Base-by-base conservation (phyloP, 1,139 yeast genomes). In the Yamadazyma blattariae region DNA sequence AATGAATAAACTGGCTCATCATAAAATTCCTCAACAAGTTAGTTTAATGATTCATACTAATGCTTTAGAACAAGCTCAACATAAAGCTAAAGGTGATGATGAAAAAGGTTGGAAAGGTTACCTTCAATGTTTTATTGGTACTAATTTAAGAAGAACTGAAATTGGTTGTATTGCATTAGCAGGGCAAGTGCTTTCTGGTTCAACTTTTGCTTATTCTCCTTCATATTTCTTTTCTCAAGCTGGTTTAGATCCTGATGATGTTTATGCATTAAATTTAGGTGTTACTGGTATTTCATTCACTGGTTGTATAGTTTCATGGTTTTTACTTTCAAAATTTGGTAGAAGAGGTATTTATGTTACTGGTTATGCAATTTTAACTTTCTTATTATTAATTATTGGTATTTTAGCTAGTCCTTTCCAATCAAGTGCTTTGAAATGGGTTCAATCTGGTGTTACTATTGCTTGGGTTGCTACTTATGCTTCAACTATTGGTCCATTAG, bases 301-400 rank as follows among this genome's bases (percentile, higher is more conserved):
- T 29, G 42, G 42, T 11, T 38, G 42, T 38, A 15, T 36, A 14
- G 33, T 34, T 12, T 52, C 63, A 2, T 51, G 56, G 56, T 50
- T 50, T 26, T 37, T 51, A n/a, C 23, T 50, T n/a, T 36, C 32
- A 8, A 39, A 35, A 12, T 44, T 51, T 27, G 56, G 56, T 6
- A 42, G 56, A 38, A 40, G 55, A 40, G 37, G 42, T 12, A 50
- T 51, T 31, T 51, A 50, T 27, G 42, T 45, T 14, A 40, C 47
- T 8, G 67, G 68, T 27, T 34, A 45, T 5, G 24, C 38, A 6
- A 35, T 39, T 21, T 41, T 56, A 11, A 30, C 41, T 6, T 44
- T 56, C 5, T 52, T 54, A 24, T 71, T 75, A 70, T 77, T 64
- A 16, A 57, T 64, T 71, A 47, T 37, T 33, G 71, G 68, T 33